Evolutionary conservation across 2,329 filamentous ascomycete genomes (phyloP).

Genomic region (Aspergillus melleus): DNA sequence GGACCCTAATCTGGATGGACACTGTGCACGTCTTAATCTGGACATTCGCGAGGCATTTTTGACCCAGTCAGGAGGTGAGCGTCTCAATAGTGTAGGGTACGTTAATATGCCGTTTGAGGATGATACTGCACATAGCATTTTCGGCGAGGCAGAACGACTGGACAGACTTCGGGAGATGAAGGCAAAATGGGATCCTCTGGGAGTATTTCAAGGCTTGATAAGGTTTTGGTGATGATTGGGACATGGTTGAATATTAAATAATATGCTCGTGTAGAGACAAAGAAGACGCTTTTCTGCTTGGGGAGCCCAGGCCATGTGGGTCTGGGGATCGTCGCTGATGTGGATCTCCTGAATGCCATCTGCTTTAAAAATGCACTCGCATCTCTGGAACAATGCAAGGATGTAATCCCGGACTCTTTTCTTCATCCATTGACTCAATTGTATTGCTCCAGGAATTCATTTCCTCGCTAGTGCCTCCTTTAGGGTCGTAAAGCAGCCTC

Average conservation of each 20-base stretch:
- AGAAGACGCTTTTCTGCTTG: background rate
- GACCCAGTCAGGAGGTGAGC: background rate
- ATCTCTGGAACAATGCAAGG: too few species aligned
- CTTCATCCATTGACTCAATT: too few species aligned
- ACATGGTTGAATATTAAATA: too few species aligned
- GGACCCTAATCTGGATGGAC: background rate
- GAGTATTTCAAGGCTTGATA: background rate
- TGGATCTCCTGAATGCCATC: too few species aligned
- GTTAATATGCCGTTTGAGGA: background rate
- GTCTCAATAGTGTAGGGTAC: background rate
- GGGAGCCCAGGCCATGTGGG: background rate
- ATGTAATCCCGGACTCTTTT: too few species aligned
- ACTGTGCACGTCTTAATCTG: background rate
- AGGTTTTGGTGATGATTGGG: background rate
- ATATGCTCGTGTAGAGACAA: background rate
- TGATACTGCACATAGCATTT: background rate
- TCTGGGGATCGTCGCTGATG: too few species aligned
- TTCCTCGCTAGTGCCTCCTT: too few species aligned
- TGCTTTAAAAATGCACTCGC: too few species aligned
- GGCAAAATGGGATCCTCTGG: background rate
- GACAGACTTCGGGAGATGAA: background rate
- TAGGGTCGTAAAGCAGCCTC: background rate
- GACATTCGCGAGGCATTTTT: background rate
- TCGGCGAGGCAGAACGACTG: background rate
- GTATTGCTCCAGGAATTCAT: too few species aligned